A percentile compares a stretch with the other conserved stretches of the same genome.
Conservation (phyloP, 768 basidiomycete species). For the Lentinus tigrinus region DNA sequence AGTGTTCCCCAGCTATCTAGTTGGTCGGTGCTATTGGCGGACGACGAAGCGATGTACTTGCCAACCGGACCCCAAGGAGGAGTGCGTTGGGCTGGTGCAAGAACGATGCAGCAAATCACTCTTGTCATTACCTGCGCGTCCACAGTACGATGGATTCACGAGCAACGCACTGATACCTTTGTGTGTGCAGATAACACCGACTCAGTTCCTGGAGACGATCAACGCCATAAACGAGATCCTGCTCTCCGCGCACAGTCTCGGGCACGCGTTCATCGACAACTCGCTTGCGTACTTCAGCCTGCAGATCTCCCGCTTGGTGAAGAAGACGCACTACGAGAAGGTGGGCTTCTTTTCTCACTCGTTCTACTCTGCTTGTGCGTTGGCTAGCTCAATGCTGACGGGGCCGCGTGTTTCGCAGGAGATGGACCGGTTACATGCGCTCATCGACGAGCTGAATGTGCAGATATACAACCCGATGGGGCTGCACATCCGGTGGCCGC, state of each 20-base stretch:
- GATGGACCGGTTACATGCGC: constrained; percentile 61
- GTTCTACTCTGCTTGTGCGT: background rate
- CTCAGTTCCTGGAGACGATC: constrained; percentile 86
- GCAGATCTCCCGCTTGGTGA: constrained; percentile 72
- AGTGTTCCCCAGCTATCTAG: constrained; percentile 28
- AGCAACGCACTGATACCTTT: background rate
- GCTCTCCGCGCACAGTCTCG: constrained; percentile 81
- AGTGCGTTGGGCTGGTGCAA: no score
- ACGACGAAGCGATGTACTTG: no score
- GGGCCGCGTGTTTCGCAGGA: constrained; percentile 51
- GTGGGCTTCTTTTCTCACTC: constrained; percentile 35
- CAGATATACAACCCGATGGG: constrained; percentile 83
- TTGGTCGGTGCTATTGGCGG: background rate
- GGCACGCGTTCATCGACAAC: constrained; percentile 76
- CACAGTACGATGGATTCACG: background rate
- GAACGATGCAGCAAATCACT: background rate
- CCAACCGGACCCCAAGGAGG: no score
- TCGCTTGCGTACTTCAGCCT: constrained; percentile 73
- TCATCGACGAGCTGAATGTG: constrained; percentile 68
- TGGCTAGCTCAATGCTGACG: background rate
- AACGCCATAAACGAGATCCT: constrained; percentile 88
- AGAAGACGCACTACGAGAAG: constrained; percentile 79
- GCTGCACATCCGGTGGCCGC: constrained; percentile 84
- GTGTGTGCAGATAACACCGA: constrained; percentile 73
- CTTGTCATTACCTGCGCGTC: background rate